These are phyloP conservation scores for Gossypium schwendimanii DNA, from an alignment of 441 rosid genomes.

Conservation along the genomic window DNA sequence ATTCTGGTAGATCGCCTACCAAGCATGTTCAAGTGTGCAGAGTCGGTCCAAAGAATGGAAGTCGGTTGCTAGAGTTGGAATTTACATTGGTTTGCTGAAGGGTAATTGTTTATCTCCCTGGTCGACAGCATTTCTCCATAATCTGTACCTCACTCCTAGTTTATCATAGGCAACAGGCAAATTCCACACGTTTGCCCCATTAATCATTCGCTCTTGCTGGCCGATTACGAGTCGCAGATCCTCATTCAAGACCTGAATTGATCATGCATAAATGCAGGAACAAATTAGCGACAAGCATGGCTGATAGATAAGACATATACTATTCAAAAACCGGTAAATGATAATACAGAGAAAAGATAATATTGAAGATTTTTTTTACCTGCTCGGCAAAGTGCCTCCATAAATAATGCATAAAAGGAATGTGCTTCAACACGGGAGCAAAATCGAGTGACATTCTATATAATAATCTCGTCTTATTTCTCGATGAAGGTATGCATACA, in stretches of 20 bases:
- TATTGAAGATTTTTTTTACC: constrained; percentile 29
- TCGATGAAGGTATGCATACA: constrained; percentile 83
- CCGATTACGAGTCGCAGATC: constrained; percentile 78
- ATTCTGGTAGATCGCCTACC: background rate
- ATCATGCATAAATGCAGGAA: background rate
- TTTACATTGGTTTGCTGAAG: constrained; percentile 40
- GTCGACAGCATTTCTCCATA: constrained; percentile 79
- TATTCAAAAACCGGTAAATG: background rate
- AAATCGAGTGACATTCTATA: constrained; percentile 94
- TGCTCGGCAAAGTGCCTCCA: constrained; percentile 95
- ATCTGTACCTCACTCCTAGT: constrained; percentile 87
- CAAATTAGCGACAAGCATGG: background rate
- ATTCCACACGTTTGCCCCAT: constrained; percentile 85
- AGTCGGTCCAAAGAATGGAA: constrained; percentile 10
- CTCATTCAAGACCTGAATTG: constrained; percentile 73
- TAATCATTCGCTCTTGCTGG: constrained; percentile 86
- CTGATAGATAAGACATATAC: background rate
- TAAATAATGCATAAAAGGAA: constrained; percentile 76
- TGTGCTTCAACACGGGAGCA: constrained; percentile 66
- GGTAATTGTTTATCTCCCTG: constrained; percentile 62
- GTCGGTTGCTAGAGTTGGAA: constrained; percentile 7
- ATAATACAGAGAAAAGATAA: background rate
- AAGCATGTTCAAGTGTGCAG: background rate
- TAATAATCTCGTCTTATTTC: constrained; percentile 64
- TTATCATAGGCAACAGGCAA: constrained; percentile 79